Conservation (phyloP, 2,329 filamentous ascomycete species). For the Talaromyces funiculosus region DNA sequence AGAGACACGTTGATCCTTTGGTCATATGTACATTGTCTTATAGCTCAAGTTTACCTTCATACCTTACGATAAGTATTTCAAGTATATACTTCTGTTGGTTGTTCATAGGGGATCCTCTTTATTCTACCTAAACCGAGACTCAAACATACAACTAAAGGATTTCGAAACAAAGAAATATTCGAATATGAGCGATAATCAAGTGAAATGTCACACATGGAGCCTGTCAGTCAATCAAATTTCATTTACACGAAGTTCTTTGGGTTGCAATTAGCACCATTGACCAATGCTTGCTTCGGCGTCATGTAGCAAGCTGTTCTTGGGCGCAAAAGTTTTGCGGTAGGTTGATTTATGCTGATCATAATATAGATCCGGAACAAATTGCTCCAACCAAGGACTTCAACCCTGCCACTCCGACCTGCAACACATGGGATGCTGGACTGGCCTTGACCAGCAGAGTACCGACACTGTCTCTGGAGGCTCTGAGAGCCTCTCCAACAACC, state of each 20-base stretch:
- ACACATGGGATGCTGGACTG: background rate
- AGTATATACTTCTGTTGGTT: background rate
- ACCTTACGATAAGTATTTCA: background rate
- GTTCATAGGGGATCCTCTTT: background rate
- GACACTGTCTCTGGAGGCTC: background rate
- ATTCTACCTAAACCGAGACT: background rate
- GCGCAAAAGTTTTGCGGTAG: background rate
- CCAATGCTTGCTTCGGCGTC: background rate
- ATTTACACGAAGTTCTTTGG: too few species aligned
- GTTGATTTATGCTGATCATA: background rate
- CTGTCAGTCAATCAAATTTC: background rate
- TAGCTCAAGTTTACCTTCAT: background rate
- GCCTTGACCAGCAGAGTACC: background rate
- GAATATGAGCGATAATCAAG: background rate
- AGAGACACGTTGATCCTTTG: background rate
- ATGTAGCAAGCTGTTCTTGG: background rate
- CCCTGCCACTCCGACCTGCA: background rate
- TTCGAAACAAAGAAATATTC: background rate
- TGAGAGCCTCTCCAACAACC: background rate
- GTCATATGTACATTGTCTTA: background rate
- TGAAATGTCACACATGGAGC: background rate
- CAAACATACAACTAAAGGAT: background rate
- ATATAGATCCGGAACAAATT: background rate
- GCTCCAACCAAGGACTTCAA: background rate
- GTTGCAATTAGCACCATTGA: too few species aligned